Evolutionary conservation across 2,329 filamentous ascomycete genomes (phyloP), one percentile per base, ranked within the genome.

Genomic region (Fusarium penzigii): DNA sequence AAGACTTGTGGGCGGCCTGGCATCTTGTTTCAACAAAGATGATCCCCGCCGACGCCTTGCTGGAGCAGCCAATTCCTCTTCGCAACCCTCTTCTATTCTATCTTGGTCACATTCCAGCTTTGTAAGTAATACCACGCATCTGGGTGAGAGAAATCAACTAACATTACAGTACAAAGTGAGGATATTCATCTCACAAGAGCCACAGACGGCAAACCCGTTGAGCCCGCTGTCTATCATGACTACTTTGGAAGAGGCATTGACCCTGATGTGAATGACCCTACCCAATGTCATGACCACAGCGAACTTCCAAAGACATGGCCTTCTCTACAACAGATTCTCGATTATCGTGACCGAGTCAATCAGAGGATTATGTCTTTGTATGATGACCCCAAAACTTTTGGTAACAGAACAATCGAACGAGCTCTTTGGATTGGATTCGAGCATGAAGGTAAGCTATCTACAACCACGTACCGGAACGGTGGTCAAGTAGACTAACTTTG

Each of bases 381-480:
- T 3, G 41, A 45, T 1, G 49, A 13, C 2, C 40, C 14, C 2
- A 25, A 10, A 3, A 41, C 55, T 1, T 44, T 36, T 17, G 10
- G 11, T n/a, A n/a, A 59, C 17, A 52, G 55, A 2, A 29, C 52
- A 2, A 2, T 53, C 1, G 52, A 48, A 6, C 52, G 47, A 1
- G 55, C 58, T 3, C 47, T 61, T 8, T 61, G 58, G 58, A 54
- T 61, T 14, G 55, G 49, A 0, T 61, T 61, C 4, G 55, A 61
- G 4, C 52, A 61, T n/a, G 58, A 61, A 4, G 52, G 52, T 51
- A 6, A 8, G 39, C 2, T 10, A 9, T 2, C 10, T 13, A 8
- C 25, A 1, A 25, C 16, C 13, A 6, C 6, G 17, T 8, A 13
- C 4, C n/a, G 11, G 29, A 6, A 12, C 34, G 4, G 20, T 7